These are phyloP conservation scores for Diplocarpon mali DNA, from an alignment of 2,329 filamentous ascomycete species.

Conservation along the genomic window DNA sequence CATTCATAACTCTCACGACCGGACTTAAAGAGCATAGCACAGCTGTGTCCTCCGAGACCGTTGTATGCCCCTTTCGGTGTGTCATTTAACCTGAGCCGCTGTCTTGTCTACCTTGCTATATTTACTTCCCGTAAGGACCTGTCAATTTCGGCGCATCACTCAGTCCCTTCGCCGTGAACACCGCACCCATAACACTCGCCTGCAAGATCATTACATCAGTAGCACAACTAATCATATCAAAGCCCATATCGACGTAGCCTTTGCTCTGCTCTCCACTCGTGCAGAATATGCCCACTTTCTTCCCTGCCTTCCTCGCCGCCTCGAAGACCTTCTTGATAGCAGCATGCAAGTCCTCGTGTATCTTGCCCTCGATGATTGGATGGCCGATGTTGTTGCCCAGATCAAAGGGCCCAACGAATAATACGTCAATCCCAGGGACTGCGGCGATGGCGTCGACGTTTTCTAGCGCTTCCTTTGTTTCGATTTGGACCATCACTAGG, in stretches of 20 bases:
- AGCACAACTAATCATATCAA: conserved; percentile 49
- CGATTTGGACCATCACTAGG: conserved; percentile 57
- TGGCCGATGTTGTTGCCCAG: conserved; percentile 51
- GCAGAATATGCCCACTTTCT: conserved; percentile 54
- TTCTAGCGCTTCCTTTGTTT: conserved; percentile 51
- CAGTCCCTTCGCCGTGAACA: conserved; percentile 37
- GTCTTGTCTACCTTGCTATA: too few relatives aligned
- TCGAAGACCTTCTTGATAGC: conserved; percentile 48
- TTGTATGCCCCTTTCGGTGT: too few relatives aligned
- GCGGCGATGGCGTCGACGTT: conserved; percentile 50
- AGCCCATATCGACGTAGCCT: conserved; percentile 43
- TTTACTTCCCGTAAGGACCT: conserved; percentile 22
- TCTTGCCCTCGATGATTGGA: conserved; percentile 48
- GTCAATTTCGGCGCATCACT: conserved; percentile 19
- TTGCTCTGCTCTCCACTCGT: conserved; percentile 44
- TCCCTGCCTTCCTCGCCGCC: conserved; percentile 49
- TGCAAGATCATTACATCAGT: conserved; percentile 44
- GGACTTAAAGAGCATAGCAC: too few relatives aligned
- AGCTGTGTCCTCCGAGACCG: too few relatives aligned
- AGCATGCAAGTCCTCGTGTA: conserved; percentile 45
- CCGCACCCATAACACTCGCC: conserved; percentile 33
- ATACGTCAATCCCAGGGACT: conserved; percentile 47
- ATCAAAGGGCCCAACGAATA: conserved; percentile 58
- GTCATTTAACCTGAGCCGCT: too few relatives aligned
- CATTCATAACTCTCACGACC: too few relatives aligned